phyloP scores from a whole-genome alignment of 2,329 filamentous ascomycete species.

The Chrysoporthe deuterocubensis region DNA sequence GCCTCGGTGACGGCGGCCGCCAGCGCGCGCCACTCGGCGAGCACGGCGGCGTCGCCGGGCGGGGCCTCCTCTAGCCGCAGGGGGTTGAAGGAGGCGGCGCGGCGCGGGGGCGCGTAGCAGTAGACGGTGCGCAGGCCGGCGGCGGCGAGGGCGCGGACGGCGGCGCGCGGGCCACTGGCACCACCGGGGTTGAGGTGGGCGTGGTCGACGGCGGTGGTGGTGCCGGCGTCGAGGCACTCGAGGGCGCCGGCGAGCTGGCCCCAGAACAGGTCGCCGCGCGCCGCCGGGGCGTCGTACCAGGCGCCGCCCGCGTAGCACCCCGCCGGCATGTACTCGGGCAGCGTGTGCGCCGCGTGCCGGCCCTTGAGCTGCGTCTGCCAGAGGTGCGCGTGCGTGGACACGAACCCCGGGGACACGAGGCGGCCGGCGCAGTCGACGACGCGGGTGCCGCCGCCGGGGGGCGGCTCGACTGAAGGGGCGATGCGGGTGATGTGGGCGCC shows the following conservation, averaged over 20 bases:
- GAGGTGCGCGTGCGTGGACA: slow-evolving; percentile 50
- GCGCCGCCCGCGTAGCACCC: slow-evolving; percentile 43
- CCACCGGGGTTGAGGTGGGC: slow-evolving; percentile 40
- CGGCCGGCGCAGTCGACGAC: slow-evolving; percentile 46
- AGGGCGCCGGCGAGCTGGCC: slow-evolving; percentile 46
- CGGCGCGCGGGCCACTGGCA: slow-evolving; percentile 40
- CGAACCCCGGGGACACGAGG: slow-evolving; percentile 47
- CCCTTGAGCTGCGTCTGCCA: slow-evolving; percentile 46
- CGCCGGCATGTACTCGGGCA: slow-evolving; percentile 34
- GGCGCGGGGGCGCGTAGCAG: slow-evolving; percentile 43
- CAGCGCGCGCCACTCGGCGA: slow-evolving; percentile 41
- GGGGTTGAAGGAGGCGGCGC: slow-evolving; percentile 38
- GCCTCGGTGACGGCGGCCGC: slow-evolving; percentile 27
- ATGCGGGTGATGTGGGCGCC: slow-evolving; percentile 19
- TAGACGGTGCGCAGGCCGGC: slow-evolving; percentile 52
- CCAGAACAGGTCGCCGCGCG: slow-evolving; percentile 47
- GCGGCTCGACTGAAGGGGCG: slow-evolving; percentile 8
- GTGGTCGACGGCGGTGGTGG: slow-evolving; percentile 47
- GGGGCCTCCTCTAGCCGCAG: slow-evolving; percentile 34
- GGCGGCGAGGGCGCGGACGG: slow-evolving; percentile 44
- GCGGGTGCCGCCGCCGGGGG: slow-evolving; percentile 21
- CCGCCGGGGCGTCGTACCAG: slow-evolving; percentile 37
- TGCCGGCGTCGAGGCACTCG: slow-evolving; percentile 47
- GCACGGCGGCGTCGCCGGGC: slow-evolving; percentile 40
- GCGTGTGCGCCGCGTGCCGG: slow-evolving; percentile 32